These are phyloP conservation scores for Arachnomyces sp. DNA, from an alignment of 2,329 filamentous ascomycete genomes.

Conservation along the genomic window DNA sequence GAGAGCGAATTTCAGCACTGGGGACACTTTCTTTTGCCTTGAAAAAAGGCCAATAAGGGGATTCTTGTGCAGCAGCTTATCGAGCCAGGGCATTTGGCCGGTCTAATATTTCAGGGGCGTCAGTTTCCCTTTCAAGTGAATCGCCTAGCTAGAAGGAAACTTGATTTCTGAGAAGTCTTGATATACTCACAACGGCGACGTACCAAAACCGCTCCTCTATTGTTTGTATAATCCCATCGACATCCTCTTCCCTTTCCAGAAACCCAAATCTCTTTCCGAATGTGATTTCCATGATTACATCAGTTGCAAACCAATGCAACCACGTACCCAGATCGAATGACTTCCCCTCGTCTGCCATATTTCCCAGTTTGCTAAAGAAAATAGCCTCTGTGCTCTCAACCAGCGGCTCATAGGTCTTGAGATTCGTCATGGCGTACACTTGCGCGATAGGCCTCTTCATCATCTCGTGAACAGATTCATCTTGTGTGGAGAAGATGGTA, in stretches of 20 bases:
- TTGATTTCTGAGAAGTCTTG: background rate
- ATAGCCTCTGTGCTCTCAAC: slow-evolving; percentile 5
- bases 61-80: slow-evolving; percentile 9
- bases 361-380: slow-evolving; percentile 6
- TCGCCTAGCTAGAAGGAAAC: background rate
- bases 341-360: slow-evolving; percentile 3
- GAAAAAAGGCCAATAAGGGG: slow-evolving; percentile 5
- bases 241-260: slow-evolving; percentile 63
- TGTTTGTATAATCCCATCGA: slow-evolving; percentile 39
- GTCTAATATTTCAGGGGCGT: background rate
- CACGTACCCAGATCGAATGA: slow-evolving; percentile 8
- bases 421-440: slow-evolving; percentile 8
- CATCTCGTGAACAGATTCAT: slow-evolving; percentile 7
- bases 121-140: background rate
- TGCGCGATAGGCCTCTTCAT: slow-evolving; percentile 9
- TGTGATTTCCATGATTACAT: slow-evolving; percentile 70
- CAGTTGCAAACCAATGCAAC: slow-evolving; percentile 25
- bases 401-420: slow-evolving; percentile 9
- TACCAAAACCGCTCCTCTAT: slow-evolving; percentile 10
- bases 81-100: slow-evolving; percentile 7
- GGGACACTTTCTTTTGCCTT: slow-evolving; percentile 6
- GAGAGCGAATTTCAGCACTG: slow-evolving; percentile 9
- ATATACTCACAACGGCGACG: slow-evolving; percentile 7
- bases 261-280: slow-evolving; percentile 70
- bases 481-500: slow-evolving; percentile 8